Percentiles rank a stretch among this genome's conserved stretches.
These are phyloP conservation scores for Rhodosporidiobolus sp. DNA, from an alignment of 768 basidiomycete species.

Conservation along the genomic window DNA sequence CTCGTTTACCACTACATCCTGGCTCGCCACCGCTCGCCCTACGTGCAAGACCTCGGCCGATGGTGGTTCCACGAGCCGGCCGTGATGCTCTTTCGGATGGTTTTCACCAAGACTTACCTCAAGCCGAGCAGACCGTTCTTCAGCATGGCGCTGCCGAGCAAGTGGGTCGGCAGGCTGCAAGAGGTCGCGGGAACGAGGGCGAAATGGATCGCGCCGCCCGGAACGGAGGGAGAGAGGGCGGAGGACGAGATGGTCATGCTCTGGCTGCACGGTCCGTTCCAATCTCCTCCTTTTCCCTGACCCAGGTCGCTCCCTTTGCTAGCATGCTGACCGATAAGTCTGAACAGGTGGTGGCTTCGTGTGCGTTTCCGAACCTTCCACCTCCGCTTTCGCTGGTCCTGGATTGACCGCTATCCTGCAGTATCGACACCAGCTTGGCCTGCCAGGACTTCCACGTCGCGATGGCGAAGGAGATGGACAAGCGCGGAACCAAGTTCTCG, in stretches of 20 bases:
- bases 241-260: slow-evolving; percentile 21
- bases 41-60: slow-evolving; percentile 6
- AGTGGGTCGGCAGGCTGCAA: slow-evolving; percentile 8
- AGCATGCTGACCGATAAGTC: not conserved
- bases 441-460: not conserved
- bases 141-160: not conserved
- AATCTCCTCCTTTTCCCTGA: not conserved
- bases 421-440: not conserved
- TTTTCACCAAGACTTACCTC: not conserved
- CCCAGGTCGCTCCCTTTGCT: too few relatives aligned
- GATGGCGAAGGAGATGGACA: slow-evolving; percentile 9
- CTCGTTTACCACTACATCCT: slow-evolving; percentile 21
- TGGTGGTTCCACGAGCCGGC: not conserved
- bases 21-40: slow-evolving; percentile 1
- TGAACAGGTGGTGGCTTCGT: slow-evolving; percentile 1
- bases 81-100: not conserved
- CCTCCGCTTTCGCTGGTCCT: too few relatives aligned
- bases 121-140: not conserved
- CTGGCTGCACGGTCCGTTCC: slow-evolving; percentile 23
- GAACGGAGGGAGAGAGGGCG: slow-evolving; percentile 1
- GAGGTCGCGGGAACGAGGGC: slow-evolving; percentile 15
- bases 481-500: slow-evolving; percentile 22
- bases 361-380: not conserved
- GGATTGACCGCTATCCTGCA: not conserved
- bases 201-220: slow-evolving; percentile 28